Evolutionary conservation across 306 rosid genomes (phyloP), one percentile per base, ranked within the genome.

Genomic region (Delonix regia): DNA sequence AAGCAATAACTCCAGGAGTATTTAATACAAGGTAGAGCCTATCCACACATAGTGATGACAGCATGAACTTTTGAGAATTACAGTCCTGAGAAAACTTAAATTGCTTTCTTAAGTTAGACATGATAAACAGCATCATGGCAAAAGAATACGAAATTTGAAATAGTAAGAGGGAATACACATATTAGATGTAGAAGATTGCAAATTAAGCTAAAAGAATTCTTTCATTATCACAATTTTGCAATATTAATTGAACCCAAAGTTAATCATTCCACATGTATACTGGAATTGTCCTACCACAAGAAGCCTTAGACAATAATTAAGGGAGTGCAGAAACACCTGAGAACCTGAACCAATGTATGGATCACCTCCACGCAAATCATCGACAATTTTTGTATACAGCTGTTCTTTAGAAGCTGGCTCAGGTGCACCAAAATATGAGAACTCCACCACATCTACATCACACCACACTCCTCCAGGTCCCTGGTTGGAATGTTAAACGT

Each of bases 391-490:
- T 9, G 97, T 93, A 83, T 93, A 96, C 71, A 89, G 86, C 56
- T 96, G 98, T 69, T 96, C 99, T 82, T 96, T 96, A 52, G 99
- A 92, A 80, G 92, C 92, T 48, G 99, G 98, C 86, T 96, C 97
- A n/a, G 99, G 99, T 71, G 99, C 97, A 69, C 99, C 98, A 69
- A 93, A 96, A 83, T 96, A 95, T 0, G 99, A 95, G 87, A 95
- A 95, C 77, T 95, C 99, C 45, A 95, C 97, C 74, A 95, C 99
- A 82, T 95, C 99, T 69, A 95, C 99, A 84, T 95, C 99, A 59
- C 99, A 95, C 99, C 99, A 95, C 69, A 95, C 96, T 15, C 98
- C 99, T 71, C 99, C 99, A 21, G 99, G 99, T 34, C 99, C 99
- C 99, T 95, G 90, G 66, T 90, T 75, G 74, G 68, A 74, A 86